phyloP scores from a whole-genome alignment of 2,329 filamentous ascomycete species.

The Byssothecium circinans region DNA sequence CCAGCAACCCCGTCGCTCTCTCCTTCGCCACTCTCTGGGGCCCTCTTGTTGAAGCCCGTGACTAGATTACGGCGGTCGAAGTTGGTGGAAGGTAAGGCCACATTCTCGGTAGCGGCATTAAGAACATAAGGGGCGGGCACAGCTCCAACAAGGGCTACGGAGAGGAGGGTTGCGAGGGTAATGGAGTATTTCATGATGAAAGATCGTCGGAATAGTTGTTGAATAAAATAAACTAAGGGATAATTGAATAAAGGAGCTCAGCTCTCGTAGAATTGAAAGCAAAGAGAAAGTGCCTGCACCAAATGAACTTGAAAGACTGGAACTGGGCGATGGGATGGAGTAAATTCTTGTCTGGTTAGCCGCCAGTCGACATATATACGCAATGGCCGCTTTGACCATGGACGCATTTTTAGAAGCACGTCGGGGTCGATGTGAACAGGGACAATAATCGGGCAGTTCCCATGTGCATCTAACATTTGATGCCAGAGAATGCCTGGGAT shows the following conservation, averaged over 20 bases:
- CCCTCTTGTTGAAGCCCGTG: conserved; percentile 29
- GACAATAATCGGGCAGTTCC: conserved; percentile 25
- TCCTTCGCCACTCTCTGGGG: conserved; percentile 14
- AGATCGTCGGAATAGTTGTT: conserved; percentile 18
- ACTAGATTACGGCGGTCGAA: conserved; percentile 26
- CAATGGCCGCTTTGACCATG: conserved; percentile 10
- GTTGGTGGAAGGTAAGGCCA: conserved; percentile 23
- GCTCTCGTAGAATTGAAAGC: conserved; percentile 26
- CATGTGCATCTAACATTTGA: conserved; percentile 37
- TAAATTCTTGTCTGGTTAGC: conserved; percentile 1
- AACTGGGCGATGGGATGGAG: conserved; percentile 16
- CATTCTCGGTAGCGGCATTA: conserved; percentile 24
- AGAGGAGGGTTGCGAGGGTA: conserved; percentile 39
- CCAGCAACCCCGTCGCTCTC: no score
- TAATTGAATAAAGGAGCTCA: conserved; percentile 34
- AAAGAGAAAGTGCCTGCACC: conserved; percentile 36
- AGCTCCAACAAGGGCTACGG: conserved; percentile 35
- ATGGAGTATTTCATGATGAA: conserved; percentile 40
- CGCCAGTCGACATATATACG: conserved; percentile 9
- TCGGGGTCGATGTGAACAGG: conserved; percentile 14
- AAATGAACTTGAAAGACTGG: conserved; percentile 17
- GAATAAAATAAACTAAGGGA: conserved; percentile 10
- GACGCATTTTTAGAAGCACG: conserved; percentile 13
- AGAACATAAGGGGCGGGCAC: conserved; percentile 36
- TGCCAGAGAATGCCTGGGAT: conserved; percentile 37